Conservation (phyloP, 2,329 filamentous ascomycete species). For the Pleurostoma richardsiae region DNA sequence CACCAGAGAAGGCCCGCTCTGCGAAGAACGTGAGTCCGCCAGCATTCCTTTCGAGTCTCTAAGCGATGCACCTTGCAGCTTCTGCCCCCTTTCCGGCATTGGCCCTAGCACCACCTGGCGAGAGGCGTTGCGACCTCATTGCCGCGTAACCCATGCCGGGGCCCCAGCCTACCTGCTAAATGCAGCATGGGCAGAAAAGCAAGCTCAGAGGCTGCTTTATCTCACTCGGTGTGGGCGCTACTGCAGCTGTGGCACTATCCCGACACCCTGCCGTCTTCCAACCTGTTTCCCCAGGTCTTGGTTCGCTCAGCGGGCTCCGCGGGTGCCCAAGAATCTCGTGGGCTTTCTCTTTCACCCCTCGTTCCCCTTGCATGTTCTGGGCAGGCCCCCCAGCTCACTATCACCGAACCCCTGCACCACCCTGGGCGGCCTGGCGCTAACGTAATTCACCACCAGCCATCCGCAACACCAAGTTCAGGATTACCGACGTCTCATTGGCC, state of each 20-base stretch:
- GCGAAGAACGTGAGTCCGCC: constrained; percentile 80
- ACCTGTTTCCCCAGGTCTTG: too few species aligned
- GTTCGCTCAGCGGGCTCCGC: neutral
- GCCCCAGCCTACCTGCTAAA: neutral
- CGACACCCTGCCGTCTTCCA: too few species aligned
- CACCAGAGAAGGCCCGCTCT: constrained; percentile 88
- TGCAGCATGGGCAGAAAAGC: neutral
- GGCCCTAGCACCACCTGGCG: neutral
- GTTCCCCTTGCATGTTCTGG: neutral
- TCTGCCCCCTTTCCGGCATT: constrained; percentile 8
- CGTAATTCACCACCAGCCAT: constrained; percentile 56
- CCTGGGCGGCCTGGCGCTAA: constrained; percentile 5
- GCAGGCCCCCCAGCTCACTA: neutral
- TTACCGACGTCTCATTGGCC: constrained; percentile 85
- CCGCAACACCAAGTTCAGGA: constrained; percentile 94
- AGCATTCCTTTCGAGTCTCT: constrained; percentile 11
- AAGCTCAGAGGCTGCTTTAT: neutral
- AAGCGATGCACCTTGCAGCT: neutral
- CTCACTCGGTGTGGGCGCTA: neutral
- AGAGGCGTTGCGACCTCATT: neutral
- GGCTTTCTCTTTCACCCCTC: too few species aligned
- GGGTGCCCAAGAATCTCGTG: neutral
- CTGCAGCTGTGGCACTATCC: too few species aligned
- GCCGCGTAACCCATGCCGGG: neutral
- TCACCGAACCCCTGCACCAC: neutral